Evolutionary conservation across 176 grass and related monocot genomes (phyloP).

Genomic region (Puya raimondii): DNA sequence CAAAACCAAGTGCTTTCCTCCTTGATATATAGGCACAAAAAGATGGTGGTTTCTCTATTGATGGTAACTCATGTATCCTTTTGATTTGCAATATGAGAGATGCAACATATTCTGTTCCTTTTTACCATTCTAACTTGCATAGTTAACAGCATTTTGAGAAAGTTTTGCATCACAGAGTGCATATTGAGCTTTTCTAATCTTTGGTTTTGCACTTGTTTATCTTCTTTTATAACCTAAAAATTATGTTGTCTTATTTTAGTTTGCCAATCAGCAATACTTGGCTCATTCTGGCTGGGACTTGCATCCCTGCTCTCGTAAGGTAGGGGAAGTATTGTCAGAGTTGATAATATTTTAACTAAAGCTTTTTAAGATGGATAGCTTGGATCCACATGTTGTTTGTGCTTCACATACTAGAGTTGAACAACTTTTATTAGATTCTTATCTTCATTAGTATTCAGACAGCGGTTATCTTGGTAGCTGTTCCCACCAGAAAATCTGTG

Average conservation of each 20-base stretch:
- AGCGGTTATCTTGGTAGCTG: too few species aligned
- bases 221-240: background rate
- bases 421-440: too few species aligned
- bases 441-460: too few species aligned
- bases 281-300: background rate
- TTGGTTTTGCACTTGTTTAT: background rate
- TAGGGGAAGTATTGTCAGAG: too few species aligned
- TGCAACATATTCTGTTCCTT: slow-evolving; percentile 3
- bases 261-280: background rate
- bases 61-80: slow-evolving; percentile 46
- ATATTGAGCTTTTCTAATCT: background rate
- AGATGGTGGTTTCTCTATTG: slow-evolving; percentile 30
- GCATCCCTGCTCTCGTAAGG: too few species aligned
- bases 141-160: background rate
- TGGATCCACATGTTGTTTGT: too few species aligned
- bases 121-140: slow-evolving; percentile 1
- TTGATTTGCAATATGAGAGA: background rate
- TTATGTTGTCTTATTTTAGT: background rate
- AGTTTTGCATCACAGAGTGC: background rate
- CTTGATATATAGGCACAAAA: slow-evolving; percentile 28
- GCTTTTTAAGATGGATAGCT: too few species aligned
- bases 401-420: too few species aligned
- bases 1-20: slow-evolving; percentile 14
- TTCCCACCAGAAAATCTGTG: too few species aligned
- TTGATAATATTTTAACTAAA: too few species aligned